Evolutionary conservation across 2,329 filamentous ascomycete genomes (phyloP).

Genomic region (Aquanectria penicillioides): DNA sequence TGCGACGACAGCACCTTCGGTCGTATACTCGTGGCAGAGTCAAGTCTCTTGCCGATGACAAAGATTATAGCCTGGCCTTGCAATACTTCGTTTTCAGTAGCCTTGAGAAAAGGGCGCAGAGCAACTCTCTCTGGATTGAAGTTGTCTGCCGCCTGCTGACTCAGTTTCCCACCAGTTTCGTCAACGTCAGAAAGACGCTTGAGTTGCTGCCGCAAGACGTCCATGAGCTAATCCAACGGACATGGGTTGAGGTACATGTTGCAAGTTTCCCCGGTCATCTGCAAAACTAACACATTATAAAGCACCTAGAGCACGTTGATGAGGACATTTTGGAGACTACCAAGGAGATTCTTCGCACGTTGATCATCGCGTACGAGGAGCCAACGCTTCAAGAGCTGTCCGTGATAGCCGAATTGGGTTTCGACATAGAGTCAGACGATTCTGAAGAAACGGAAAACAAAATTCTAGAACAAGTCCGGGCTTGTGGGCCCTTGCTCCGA

Average conservation of each 20-base stretch:
- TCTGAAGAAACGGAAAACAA: slow-evolving; percentile 7
- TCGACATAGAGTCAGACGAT: background rate
- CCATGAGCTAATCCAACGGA: slow-evolving; percentile 3
- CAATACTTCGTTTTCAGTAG: slow-evolving; percentile 18
- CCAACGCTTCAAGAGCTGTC: slow-evolving; percentile 20
- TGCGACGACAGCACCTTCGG: slow-evolving; percentile 13
- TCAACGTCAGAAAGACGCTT: slow-evolving; percentile 10
- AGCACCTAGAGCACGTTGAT: slow-evolving; percentile 18
- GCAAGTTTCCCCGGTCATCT: no score
- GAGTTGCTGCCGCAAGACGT: slow-evolving; percentile 17
- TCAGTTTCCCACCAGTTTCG: slow-evolving; percentile 12
- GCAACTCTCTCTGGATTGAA: slow-evolving; percentile 18
- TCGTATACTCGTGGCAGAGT: slow-evolving; percentile 12
- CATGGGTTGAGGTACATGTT: slow-evolving; percentile 19
- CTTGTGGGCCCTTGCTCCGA: slow-evolving; percentile 18
- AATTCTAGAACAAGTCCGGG: slow-evolving; percentile 17
- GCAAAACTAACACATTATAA: background rate
- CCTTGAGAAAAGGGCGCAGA: slow-evolving; percentile 17
- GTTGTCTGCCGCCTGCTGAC: slow-evolving; percentile 13
- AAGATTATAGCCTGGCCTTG: slow-evolving; percentile 10
- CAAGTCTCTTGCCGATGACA: background rate
- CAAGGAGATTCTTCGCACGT: slow-evolving; percentile 26
- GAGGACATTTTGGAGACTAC: slow-evolving; percentile 12
- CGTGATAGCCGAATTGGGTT: slow-evolving; percentile 17
- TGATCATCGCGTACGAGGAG: slow-evolving; percentile 20